These are phyloP conservation scores for Camellia japonica DNA, from an alignment of 148 eudicot species.

Conservation along the genomic window DNA sequence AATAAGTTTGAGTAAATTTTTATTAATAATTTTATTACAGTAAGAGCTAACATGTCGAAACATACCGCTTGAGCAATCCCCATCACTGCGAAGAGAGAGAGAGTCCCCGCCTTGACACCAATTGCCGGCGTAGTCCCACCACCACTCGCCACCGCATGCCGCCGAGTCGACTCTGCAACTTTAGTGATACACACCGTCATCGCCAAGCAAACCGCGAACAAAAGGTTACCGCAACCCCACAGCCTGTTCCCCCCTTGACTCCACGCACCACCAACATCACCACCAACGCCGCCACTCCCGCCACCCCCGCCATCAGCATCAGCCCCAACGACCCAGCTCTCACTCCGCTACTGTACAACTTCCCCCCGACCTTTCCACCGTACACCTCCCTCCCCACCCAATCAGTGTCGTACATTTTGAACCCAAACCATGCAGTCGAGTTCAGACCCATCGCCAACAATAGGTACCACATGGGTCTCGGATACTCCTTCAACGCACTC, in stretches of 20 bases:
- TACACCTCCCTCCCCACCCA: conserved; percentile 54
- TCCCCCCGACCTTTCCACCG: conserved; percentile 31
- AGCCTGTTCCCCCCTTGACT: conserved; percentile 23
- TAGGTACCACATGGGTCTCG: conserved; percentile 30
- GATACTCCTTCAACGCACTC: conserved; percentile 18
- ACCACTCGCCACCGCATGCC: background rate
- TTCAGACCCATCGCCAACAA: conserved; percentile 28
- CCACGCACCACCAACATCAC: conserved; percentile 14
- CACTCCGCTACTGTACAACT: conserved; percentile 25
- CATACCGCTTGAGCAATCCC: too few species aligned
- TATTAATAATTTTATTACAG: too few species aligned
- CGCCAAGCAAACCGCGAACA: conserved; percentile 24
- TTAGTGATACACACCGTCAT: conserved; percentile 34
- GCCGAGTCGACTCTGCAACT: conserved; percentile 14
- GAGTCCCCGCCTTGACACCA: conserved; percentile 29
- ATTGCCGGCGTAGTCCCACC: background rate
- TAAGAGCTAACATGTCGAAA: too few species aligned
- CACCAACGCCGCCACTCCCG: conserved; percentile 19
- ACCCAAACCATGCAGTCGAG: conserved; percentile 36
- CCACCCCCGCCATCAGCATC: conserved; percentile 29
- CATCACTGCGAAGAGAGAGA: too few species aligned
- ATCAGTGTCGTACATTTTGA: conserved; percentile 38
- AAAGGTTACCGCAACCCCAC: conserved; percentile 30
- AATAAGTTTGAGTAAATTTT: too few species aligned
- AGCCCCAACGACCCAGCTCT: conserved; percentile 29